Evolutionary conservation across 495 filamentous ascomycete genomes (phyloP).

Genomic region (Stereocaulon alpinum): DNA sequence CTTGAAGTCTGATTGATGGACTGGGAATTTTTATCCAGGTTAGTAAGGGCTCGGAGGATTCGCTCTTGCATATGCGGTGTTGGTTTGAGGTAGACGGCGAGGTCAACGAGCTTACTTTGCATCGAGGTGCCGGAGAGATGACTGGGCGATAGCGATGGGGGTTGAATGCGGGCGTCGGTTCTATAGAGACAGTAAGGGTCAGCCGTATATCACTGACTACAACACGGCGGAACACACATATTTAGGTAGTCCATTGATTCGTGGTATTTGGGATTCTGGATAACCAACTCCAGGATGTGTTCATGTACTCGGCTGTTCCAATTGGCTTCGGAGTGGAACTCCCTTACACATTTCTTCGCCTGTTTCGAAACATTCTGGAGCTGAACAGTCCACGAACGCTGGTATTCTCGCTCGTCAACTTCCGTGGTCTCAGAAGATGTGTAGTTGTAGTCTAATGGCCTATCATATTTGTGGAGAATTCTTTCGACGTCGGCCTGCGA

Average conservation of each 20-base stretch:
- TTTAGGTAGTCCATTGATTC: background rate
- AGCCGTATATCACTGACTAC: background rate
- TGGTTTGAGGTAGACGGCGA: constrained; percentile 1
- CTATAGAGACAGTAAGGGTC: background rate
- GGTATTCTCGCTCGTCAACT: background rate
- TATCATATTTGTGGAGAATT: background rate
- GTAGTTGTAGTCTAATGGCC: background rate
- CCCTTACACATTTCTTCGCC: background rate
- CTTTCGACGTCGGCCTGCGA: background rate
- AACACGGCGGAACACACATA: background rate
- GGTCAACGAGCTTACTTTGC: constrained; percentile 7
- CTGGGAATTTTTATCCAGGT: background rate
- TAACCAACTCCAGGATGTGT: background rate
- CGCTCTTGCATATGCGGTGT: background rate
- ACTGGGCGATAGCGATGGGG: background rate
- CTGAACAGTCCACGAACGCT: background rate
- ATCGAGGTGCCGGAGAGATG: background rate
- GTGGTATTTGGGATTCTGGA: constrained; percentile 3
- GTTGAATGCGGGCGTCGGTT: background rate
- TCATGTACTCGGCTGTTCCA: constrained; percentile 4
- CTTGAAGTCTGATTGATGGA: constrained; percentile 8
- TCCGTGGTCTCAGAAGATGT: background rate
- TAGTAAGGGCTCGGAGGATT: background rate
- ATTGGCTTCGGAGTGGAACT: background rate
- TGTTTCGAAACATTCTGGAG: background rate